Conservation (phyloP, 495 filamentous ascomycete genomes). For the Podospora tetraspora region DNA sequence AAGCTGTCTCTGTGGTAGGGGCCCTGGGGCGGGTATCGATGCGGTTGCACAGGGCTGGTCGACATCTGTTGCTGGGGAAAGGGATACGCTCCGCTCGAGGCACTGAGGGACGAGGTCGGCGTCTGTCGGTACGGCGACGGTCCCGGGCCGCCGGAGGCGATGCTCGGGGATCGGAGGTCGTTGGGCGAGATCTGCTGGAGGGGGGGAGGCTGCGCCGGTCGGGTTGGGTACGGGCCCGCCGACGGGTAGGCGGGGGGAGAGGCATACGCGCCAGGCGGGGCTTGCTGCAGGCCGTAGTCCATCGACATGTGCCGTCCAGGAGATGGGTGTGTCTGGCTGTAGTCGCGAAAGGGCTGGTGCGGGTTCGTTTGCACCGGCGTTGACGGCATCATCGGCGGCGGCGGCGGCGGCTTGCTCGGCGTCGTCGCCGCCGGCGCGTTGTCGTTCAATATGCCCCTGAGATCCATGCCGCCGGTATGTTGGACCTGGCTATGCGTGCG, state of each 20-base stretch:
- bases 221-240: constrained; percentile 36
- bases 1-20: constrained; percentile 47
- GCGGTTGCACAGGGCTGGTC: constrained; percentile 46
- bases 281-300: constrained; percentile 29
- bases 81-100: constrained; percentile 44
- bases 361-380: constrained; percentile 43
- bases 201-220: constrained; percentile 40
- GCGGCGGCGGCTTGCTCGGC: constrained; percentile 22
- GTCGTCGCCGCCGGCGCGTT: constrained; percentile 26
- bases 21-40: constrained; percentile 39
- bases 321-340: constrained; percentile 40
- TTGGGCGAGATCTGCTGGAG: constrained; percentile 44
- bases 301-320: constrained; percentile 36
- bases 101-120: constrained; percentile 40
- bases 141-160: constrained; percentile 39
- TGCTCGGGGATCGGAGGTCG: constrained; percentile 49
- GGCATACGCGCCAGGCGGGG: constrained; percentile 30
- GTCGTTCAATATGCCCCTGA: constrained; percentile 52
- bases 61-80: constrained; percentile 51
- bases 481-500: not conserved
- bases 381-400: constrained; percentile 34
- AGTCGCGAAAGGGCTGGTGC: constrained; percentile 44
- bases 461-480: constrained; percentile 46
- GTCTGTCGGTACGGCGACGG: constrained; percentile 52
- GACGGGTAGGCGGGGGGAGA: constrained; percentile 40